Evolutionary conservation across 768 basidiomycete genomes (phyloP), one percentile per base, ranked within the genome.

Genomic region (Daedaleopsis nitida): DNA sequence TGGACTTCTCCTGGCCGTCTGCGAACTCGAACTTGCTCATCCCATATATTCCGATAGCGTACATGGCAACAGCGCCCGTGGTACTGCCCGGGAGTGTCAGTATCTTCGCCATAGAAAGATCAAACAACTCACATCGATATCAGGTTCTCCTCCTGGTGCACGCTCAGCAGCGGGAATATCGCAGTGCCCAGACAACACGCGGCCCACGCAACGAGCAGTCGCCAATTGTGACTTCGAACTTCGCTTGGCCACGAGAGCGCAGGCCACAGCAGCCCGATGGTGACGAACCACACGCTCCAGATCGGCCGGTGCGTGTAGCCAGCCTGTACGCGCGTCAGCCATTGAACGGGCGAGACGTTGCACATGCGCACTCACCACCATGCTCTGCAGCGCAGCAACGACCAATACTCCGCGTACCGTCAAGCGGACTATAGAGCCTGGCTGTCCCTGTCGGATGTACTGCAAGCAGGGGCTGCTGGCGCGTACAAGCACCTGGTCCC

Each of bases 291-390:
- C n/a, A 80, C 60, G 60, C 87, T 86, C 92, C 90, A 94, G 14
- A 92, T 79, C 2, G 77, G 78, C 12, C 92, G 80, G 64, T 87
- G 80, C 0, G 85, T 86, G 72, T 94, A 94, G 1, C 85, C 92
- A 32, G 77, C 75, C 90, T 91, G 56, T 27, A 35, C 12, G 35
- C 5, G 13, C 13, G 23, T 24, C 14, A 24, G 45, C 11, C 24
- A 49, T 23, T 21, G 6, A 7, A 14, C 11, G 19, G 23, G 21
- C 11, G 13, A 21, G 23, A 2, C 21, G 13, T n/a, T 27, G 11
- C 21, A 3, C 19, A 55, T 42, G 23, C 17, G 1, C 32, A 79
- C 89, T 52, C 73, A 90, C 91, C 69, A 91, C 89, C 89, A 92
- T 91, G 48, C 83, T 79, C 64, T 86, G 81, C 50, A 92, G 76